Conservation (phyloP, 768 basidiomycete genomes). For the Tephrocybe sp. region DNA sequence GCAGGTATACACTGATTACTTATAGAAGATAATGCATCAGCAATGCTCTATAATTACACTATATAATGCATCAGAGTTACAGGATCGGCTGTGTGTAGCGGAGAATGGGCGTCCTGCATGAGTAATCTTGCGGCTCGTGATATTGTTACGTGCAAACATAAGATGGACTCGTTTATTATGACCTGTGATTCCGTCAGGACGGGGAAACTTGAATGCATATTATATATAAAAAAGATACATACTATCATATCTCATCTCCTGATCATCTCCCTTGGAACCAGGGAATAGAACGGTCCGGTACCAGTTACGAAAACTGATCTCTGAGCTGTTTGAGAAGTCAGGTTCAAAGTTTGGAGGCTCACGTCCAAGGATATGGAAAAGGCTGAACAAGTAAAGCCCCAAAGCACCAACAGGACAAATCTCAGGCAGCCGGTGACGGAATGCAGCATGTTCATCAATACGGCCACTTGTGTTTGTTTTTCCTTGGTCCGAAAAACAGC, state of each 20-base stretch:
- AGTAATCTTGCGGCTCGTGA: conserved; percentile 13
- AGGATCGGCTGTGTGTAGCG: not conserved
- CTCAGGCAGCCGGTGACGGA: too few species aligned
- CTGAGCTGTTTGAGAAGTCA: conserved; percentile 12
- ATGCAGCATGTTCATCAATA: too few species aligned
- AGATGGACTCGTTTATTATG: conserved; percentile 22
- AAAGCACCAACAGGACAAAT: conserved; percentile 19
- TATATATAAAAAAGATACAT: conserved; percentile 3
- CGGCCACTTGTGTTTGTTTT: too few species aligned
- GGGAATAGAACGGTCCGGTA: conserved; percentile 15
- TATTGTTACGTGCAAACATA: conserved; percentile 23
- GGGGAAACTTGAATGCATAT: too few species aligned
- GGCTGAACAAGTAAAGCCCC: conserved; percentile 7
- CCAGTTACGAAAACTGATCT: conserved; percentile 24
- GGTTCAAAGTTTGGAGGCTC: conserved; percentile 15
- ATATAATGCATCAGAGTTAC: too few species aligned
- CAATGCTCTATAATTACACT: too few species aligned
- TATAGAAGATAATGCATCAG: too few species aligned
- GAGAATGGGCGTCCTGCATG: conserved; percentile 14
- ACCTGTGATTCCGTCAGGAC: conserved; percentile 18
- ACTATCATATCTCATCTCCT: conserved; percentile 31
- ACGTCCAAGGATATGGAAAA: conserved; percentile 24
- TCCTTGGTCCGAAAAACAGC: too few species aligned
- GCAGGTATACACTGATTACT: too few species aligned
- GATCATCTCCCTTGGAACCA: too few species aligned